Evolutionary conservation across 2,329 filamentous ascomycete species (phyloP), one percentile per base, ranked within the genome.

Genomic region (Hypoxylon sp.): DNA sequence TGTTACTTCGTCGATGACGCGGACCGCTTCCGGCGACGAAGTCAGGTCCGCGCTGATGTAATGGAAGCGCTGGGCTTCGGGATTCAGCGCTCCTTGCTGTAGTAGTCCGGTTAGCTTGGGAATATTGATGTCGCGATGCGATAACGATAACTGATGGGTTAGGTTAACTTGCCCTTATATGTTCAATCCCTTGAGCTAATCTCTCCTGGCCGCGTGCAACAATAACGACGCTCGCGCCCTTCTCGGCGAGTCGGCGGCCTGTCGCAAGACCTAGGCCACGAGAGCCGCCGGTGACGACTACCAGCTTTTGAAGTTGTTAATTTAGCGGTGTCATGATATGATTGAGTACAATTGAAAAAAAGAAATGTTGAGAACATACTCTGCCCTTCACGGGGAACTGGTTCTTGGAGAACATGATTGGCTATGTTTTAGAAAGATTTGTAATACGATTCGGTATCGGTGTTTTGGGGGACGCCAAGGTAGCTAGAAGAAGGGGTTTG

Each of bases 201-300:
- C 90, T 92, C 57, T 80, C 78, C 22, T 83, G 76, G 59, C 87
- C 87, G 35, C 91, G 87, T 10, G 91, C 90, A 51, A 93, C 87
- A 70, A 93, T 88, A 31, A 91, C 85, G 44, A 94, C 80, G 74
- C 91, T 89, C 14, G 91, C 91, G 55, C 91, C 91, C 78, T 90
- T 90, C 44, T 83, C 80, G 3, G 91, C 85, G 19, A 93, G 84
- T 51, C 91, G 82, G 52, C 85, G 84, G 1, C 85, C 91, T 24
- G 89, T 82, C 37, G 84, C 86, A 72, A 86, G 85, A 37, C 91
- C 91, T 86, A 92, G 89, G 59, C 91, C 91, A 74, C 91, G 88
- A 1, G 91, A 93, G 35, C 87, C 90, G 50, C 91, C 91, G 0
- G 91, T 93, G 59, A 93, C 84, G 44, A 93, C 78, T 8, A 91